Conservation (phyloP, 441 rosid species). For the Gossypium lobatum region DNA sequence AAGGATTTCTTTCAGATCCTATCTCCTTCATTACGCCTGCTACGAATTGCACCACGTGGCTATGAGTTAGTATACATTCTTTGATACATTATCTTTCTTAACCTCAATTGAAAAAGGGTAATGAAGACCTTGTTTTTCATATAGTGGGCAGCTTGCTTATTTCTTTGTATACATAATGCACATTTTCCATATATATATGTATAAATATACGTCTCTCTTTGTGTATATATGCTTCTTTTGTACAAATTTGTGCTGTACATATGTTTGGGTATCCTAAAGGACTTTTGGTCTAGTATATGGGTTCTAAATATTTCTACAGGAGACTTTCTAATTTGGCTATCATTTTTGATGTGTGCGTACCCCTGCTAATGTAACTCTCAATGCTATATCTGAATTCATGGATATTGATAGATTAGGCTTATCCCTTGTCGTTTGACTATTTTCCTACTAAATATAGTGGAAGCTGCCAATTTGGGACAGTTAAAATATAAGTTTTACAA, state of each 20-base stretch:
- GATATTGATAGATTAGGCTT: neutral
- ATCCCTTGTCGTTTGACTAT: neutral
- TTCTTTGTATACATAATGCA: neutral
- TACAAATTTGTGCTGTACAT: neutral
- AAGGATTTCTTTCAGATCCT: conserved; percentile 98
- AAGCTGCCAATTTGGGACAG: neutral
- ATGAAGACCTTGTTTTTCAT: neutral
- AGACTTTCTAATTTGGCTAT: neutral
- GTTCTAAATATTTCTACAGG: neutral
- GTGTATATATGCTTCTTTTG: neutral
- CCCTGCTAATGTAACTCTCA: neutral
- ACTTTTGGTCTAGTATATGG: neutral
- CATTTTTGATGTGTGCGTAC: neutral
- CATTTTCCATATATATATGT: neutral
- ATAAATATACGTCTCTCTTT: neutral
- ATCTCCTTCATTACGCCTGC: conserved; percentile 87
- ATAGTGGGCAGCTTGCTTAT: neutral
- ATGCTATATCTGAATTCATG: neutral
- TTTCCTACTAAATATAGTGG: neutral
- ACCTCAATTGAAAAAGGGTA: neutral
- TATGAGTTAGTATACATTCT: conserved; percentile 53
- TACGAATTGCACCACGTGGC: conserved; percentile 89
- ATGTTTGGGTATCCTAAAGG: neutral
- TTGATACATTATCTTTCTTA: neutral
- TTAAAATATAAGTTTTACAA: neutral